Percentiles rank a stretch among this genome's conserved stretches.
Evolutionary conservation across 306 rosid genomes (phyloP).

Genomic region (Lagenaria siceraria): DNA sequence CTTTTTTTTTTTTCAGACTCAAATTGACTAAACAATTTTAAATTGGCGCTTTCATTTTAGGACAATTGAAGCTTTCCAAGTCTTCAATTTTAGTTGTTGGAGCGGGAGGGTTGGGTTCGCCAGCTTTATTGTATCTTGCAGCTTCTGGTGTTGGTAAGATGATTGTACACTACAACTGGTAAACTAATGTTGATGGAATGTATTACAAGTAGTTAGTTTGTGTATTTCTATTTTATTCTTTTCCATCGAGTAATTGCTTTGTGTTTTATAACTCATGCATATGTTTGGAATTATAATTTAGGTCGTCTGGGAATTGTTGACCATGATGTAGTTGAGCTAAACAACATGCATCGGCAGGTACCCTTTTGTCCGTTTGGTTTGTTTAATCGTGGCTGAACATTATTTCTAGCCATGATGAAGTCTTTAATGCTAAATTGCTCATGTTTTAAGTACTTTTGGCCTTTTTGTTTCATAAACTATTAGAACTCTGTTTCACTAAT

Average conservation of each 20-base stretch:
- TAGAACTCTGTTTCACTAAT: background rate
- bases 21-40: background rate
- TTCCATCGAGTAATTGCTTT: background rate
- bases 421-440: background rate
- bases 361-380: background rate
- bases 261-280: constrained; percentile 15
- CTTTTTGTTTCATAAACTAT: background rate
- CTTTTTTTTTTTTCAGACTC: background rate
- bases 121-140: constrained; percentile 78
- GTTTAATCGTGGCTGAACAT: background rate
- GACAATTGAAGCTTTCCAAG: constrained; percentile 60
- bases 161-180: background rate
- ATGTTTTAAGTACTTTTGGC: background rate
- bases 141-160: constrained; percentile 81
- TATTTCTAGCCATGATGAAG: background rate
- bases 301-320: constrained; percentile 84
- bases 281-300: constrained; percentile 9
- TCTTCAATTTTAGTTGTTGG: constrained; percentile 83
- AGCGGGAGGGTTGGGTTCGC: constrained; percentile 95
- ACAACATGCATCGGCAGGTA: constrained; percentile 98
- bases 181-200: background rate
- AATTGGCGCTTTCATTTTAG: constrained; percentile 20
- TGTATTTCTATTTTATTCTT: background rate
- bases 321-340: constrained; percentile 88
- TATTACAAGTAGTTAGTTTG: background rate